Evolutionary conservation across 2,329 filamentous ascomycete species (phyloP).

Genomic region (Nothomitra cinnamomea): DNA sequence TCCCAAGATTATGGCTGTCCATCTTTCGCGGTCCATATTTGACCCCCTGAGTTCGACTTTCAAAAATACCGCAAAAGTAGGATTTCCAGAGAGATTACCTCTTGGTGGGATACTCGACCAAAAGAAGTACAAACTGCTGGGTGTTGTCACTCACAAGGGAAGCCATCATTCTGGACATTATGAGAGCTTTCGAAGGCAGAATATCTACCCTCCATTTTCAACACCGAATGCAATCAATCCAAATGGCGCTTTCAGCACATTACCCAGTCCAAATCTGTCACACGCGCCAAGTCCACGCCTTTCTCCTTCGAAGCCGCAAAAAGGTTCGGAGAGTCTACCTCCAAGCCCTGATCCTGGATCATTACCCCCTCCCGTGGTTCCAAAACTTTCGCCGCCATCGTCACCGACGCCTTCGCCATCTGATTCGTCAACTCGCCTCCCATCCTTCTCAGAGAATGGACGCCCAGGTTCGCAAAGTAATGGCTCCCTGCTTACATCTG

Average conservation of each 20-base stretch:
- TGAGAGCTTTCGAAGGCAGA: conserved; percentile 84
- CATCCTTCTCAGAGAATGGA: background rate
- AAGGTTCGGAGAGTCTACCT: background rate
- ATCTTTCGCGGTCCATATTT: conserved; percentile 86
- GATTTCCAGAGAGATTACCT: conserved; percentile 74
- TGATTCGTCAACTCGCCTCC: background rate
- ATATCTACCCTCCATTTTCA: conserved; percentile 59
- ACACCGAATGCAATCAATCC: conserved; percentile 35
- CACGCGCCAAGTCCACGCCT: conserved; percentile 30
- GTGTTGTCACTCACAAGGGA: conserved; percentile 84
- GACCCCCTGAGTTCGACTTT: conserved; percentile 58
- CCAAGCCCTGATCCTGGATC: background rate
- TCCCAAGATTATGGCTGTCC: conserved; percentile 78
- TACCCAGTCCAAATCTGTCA: conserved; percentile 21
- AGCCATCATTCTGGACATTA: conserved; percentile 95
- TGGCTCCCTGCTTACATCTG: conserved; percentile 12
- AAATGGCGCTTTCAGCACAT: background rate
- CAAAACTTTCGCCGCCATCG: background rate
- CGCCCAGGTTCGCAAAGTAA: conserved; percentile 11
- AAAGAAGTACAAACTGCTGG: conserved; percentile 68
- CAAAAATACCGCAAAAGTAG: conserved; percentile 89
- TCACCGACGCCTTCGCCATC: background rate
- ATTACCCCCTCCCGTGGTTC: background rate
- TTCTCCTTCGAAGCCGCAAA: conserved; percentile 18
- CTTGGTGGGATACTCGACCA: conserved; percentile 65